Evolutionary conservation across 1,139 yeast genomes (phyloP), one percentile per base, ranked within the genome.

Genomic region (Geotrichum reessii): DNA sequence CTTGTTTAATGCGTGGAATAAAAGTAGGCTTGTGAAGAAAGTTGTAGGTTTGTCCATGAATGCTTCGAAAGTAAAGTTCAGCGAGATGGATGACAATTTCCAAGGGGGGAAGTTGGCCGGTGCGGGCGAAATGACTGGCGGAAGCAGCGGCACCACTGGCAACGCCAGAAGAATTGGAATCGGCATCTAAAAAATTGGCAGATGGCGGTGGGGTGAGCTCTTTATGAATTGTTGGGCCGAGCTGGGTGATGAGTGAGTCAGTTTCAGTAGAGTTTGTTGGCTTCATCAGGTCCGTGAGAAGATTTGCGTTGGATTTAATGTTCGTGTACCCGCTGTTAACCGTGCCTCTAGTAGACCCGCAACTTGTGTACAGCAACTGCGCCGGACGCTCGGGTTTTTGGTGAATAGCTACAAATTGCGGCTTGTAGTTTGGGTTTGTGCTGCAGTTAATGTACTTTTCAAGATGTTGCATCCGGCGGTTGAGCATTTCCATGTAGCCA

Each of bases 21-120:
- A 73, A 72, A 1, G 73, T 64, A 0, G 73, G 73, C 44, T 68
- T 66, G 62, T 73, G 76, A 19, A 73, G 66, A 57, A 73, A 72
- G 17, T 72, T 69, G 60, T 73, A 73, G 4, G 74, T 72, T 60
- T 73, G 76, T 56, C 71, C 69, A 63, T 73, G 74, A 49, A 73
- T 65, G 52, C 71, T 67, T 44, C 70, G 63, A 61, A 73, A 73
- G 59, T 73, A 73, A 11, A 65, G 59, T 52, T 69, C 71, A 2
- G 63, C 67, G 40, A 70, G 64, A 52, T 69, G 71, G 37, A 65
- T 57, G 14, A 65, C 61, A 21, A 70, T 53, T 44, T 67, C 69
- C n/a, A 58, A 55, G 6, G 63, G 56, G 3, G 65, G 65, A n/a
- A 62, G 46, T 24, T 61, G 58, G 37, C 42, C 47, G 21, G 21